Evolutionary conservation across 805 yeast genomes (phyloP).

Genomic region (Helenozyma baotianmanensis): DNA sequence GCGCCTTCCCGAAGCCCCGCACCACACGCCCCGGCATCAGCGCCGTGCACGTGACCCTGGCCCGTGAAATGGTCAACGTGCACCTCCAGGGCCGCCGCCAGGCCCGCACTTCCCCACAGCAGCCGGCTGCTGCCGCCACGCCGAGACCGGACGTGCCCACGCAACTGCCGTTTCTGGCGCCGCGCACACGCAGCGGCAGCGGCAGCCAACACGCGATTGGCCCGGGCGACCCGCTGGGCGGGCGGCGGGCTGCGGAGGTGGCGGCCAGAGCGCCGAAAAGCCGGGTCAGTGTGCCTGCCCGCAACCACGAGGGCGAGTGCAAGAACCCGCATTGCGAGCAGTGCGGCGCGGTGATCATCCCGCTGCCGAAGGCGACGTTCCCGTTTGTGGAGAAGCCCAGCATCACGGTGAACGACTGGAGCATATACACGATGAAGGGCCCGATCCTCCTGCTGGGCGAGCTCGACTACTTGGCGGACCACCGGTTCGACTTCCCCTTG

Average conservation of each 20-base stretch:
- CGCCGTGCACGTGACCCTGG: slow-evolving; percentile 53
- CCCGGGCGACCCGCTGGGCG: too few relatives aligned
- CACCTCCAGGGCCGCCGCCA: slow-evolving; percentile 43
- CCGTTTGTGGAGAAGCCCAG: slow-evolving; percentile 67
- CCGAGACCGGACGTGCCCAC: background rate
- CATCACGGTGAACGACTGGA: slow-evolving; percentile 72
- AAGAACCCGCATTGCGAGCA: slow-evolving; percentile 49
- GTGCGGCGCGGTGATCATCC: slow-evolving; percentile 74
- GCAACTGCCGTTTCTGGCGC: background rate
- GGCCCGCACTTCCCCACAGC: too few relatives aligned
- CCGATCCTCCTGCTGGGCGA: slow-evolving; percentile 76
- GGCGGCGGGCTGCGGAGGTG: slow-evolving; percentile 16
- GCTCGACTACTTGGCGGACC: slow-evolving; percentile 61
- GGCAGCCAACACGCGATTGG: too few relatives aligned
- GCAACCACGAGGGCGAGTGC: slow-evolving; percentile 32
- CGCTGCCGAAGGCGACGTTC: slow-evolving; percentile 62
- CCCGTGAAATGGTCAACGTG: slow-evolving; percentile 56
- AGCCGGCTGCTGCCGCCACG: too few relatives aligned
- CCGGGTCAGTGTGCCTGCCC: slow-evolving; percentile 44
- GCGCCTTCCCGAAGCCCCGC: too few relatives aligned
- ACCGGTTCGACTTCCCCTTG: slow-evolving; percentile 65
- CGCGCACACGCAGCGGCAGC: too few relatives aligned
- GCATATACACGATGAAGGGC: slow-evolving; percentile 61
- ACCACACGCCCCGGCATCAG: too few relatives aligned
- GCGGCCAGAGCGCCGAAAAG: slow-evolving; percentile 8